Evolutionary conservation across 2,329 filamentous ascomycete genomes (phyloP), one percentile per base, ranked within the genome.

Genomic region (Nigrospora sphaerica): DNA sequence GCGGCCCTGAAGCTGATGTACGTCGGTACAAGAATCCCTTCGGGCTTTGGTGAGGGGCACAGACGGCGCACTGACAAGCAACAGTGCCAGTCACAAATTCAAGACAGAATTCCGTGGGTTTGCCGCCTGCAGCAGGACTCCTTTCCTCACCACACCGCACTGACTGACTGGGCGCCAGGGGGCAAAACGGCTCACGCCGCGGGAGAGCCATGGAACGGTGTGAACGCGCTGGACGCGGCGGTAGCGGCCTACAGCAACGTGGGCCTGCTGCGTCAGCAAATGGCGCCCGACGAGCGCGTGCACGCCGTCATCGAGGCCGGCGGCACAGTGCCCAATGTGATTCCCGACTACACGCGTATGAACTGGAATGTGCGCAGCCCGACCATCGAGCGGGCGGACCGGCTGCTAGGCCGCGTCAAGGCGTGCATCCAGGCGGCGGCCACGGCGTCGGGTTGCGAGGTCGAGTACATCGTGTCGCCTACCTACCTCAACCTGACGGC

Each of bases 401-500:
- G 49, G 14, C 46, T 69, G 14, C 48, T 58, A 9, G 45, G 49
- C 17, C 56, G 64, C 7, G 65, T 70, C 45, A 62, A 57, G 39
- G 56, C 55, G 1, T 72, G 68, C 46, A 59, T 69, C 3, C 60
- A 65, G 19, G 64, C 61, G 1, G 65, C 55, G 6, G 66, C 64
- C 1, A 42, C 53, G 0, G 65, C 66, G 2, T 62, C 65, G 1
- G 63, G 61, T 1, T 69, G 65, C 46, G 59, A 57, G 2, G 37
- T 66, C 12, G 61, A 63, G 31, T 66, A 65, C 32, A 63, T 63
- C 16, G 41, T 49, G 66, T 68, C 60, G 5, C 62, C 61, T 4
- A 61, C 63, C 1, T 77, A 77, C 44, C 65, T 64, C 12, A 69
- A 76, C 46, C 58, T 77, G 16, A 64, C 68, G 18, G 57, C 67